Conservation (phyloP, 768 basidiomycete species). For the Exidia glandulosa region DNA sequence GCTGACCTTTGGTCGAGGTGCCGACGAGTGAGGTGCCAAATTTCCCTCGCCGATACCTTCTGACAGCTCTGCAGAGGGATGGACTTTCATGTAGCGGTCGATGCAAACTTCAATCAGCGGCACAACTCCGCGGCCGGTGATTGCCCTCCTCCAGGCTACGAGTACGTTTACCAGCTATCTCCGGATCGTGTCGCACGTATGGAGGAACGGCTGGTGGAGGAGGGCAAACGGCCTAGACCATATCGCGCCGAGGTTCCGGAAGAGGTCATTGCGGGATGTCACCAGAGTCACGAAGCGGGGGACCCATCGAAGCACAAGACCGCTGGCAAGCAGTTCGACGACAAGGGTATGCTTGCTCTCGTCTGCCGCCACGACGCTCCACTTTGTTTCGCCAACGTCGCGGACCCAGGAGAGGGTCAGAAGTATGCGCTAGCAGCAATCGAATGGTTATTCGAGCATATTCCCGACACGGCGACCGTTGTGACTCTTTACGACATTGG, state of each 20-base stretch:
- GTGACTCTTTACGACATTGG: not conserved
- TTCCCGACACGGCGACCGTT: not conserved
- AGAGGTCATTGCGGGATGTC: conserved; percentile 9
- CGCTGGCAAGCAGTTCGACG: conserved; percentile 16
- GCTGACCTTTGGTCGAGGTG: too few relatives aligned
- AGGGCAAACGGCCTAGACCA: not conserved
- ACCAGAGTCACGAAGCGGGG: not conserved
- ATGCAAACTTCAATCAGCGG: too few relatives aligned
- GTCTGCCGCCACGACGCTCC: conserved; percentile 28
- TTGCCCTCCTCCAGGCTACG: too few relatives aligned
- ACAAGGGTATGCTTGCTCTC: conserved; percentile 26
- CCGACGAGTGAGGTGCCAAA: too few relatives aligned
- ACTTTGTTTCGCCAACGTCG: conserved; percentile 5
- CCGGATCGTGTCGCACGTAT: not conserved
- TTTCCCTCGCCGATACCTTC: too few relatives aligned
- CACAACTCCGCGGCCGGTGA: too few relatives aligned
- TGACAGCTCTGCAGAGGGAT: too few relatives aligned
- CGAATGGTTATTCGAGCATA: not conserved
- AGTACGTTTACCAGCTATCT: not conserved
- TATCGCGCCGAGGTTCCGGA: conserved; percentile 17
- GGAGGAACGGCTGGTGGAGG: not conserved
- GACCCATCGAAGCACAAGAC: not conserved
- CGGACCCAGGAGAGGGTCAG: not conserved
- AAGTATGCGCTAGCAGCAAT: not conserved
- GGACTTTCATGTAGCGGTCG: too few relatives aligned